Evolutionary conservation across 768 basidiomycete species (phyloP), one percentile per base, ranked within the genome.

Genomic region (Dacryopinax spathularia): DNA sequence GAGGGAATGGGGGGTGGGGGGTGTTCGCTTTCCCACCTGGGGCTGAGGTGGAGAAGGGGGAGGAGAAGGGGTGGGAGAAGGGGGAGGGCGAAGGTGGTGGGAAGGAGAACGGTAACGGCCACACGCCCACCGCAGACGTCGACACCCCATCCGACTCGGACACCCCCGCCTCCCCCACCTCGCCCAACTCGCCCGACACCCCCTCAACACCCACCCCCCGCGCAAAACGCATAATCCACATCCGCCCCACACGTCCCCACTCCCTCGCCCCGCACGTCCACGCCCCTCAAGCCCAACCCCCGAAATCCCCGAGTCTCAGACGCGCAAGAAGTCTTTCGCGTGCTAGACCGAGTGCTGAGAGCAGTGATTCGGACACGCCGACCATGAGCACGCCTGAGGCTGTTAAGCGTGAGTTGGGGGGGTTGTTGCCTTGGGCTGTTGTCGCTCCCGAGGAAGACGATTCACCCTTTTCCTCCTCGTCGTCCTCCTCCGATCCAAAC

Each of bases 1-100:
- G 82, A 62, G 85, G 86, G 20, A 82, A 82, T 15, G 80, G 91
- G 37, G 85, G 83, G 70, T 87, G 90, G 70, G 89, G 89, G 59
- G 83, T 91, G 20, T 89, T 91, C 72, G 81, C 80, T 16, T 77
- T 81, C 29, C 87, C 87, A 12, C n/a, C 35, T 18, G 62, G 18
- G 59, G n/a, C n/a, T n/a, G 60, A 59, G 33, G 34, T 12, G 20
- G 33, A 29, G 22, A 20, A 31, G 43, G 60, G 33, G n/a, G 27
- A 22, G 62, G 27, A 16, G 20, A 20, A 9, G 16, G 61, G 13
- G 62, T 36, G 12, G 60, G 66, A 35, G 6, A 63, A 68, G 44
- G 63, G n/a, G 15, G 68, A 68, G 59, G 72, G 63, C 3, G 74
- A 75, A 60, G 70, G 66, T 7, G 65, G 68, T 41, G 68, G 43